phyloP scores from a whole-genome alignment of 306 rosid species.

The Clitoria ternatea region DNA sequence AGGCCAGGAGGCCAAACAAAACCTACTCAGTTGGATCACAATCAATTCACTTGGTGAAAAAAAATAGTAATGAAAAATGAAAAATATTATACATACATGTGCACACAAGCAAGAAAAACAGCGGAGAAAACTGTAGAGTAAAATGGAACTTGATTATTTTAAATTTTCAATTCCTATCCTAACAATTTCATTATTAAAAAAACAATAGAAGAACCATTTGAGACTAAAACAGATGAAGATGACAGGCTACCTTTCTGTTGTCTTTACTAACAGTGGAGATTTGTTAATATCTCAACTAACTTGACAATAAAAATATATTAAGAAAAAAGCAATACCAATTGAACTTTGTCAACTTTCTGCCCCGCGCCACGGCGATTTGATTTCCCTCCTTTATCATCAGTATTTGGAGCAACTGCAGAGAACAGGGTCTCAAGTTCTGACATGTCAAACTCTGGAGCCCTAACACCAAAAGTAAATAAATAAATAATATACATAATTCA shows the following conservation, averaged over 20 bases:
- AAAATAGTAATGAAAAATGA: background rate
- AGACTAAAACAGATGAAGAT: background rate
- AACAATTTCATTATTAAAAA: background rate
- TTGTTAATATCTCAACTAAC: slow-evolving; percentile 2
- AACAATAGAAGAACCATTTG: background rate
- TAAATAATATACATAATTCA: slow-evolving; percentile 1
- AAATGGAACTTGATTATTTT: background rate
- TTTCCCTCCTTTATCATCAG: slow-evolving; percentile 47
- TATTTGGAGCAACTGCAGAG: slow-evolving; percentile 66
- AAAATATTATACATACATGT: slow-evolving; percentile 3
- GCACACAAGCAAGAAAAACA: background rate
- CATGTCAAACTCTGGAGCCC: slow-evolving; percentile 99
- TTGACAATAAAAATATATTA: background rate
- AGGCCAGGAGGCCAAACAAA: slow-evolving; percentile 12
- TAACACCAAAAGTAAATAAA: slow-evolving; percentile 33
- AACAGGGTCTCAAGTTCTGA: slow-evolving; percentile 92
- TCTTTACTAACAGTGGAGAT: background rate
- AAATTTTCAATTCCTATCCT: slow-evolving; percentile 1
- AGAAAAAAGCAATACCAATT: slow-evolving; percentile 55
- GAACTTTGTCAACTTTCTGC: slow-evolving; percentile 78
- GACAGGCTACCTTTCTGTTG: background rate
- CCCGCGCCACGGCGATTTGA: slow-evolving; percentile 46
- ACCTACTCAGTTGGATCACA: background rate
- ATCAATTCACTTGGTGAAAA: slow-evolving; percentile 12
- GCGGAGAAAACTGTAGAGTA: background rate